Base-by-base conservation (phyloP, 768 basidiomycete species). In the Cyclocybe aegerita region DNA sequence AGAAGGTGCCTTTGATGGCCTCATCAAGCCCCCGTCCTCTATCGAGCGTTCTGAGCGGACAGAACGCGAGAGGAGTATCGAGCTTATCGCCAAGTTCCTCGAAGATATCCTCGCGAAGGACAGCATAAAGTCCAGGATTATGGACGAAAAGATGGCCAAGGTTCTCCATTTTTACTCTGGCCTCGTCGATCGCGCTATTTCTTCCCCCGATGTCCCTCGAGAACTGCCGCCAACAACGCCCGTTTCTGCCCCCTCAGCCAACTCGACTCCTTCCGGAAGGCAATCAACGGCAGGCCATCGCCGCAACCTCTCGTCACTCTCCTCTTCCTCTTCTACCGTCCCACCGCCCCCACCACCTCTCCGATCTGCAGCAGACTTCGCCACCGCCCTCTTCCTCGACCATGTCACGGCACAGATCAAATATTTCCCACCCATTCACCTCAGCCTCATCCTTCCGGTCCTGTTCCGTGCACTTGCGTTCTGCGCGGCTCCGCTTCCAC, bases 381-480 rank as follows among this genome's bases (percentile, higher is more conserved):
- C 83, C 16, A 76, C 82, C 35, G 65, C 74, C 8, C 71, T 88
- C 39, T 90, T 87, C 61, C 74, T 90, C 12, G 72, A 73, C 52
- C 81, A 88, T 61, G 76, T 90, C 9, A 67, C 71, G n/a, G 72
- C 78, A 1, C 82, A 86, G 51, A 68, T 83, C 40, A 85, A 84
- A 60, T 75, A 73, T 11, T 71, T 90, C 11, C 72, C 83, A 4
- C 77, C 83, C 6, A 65, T 65, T 9, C 75, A 78, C 58, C 76
- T 90, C 33, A 62, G 68, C 9, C 58, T 68, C 33, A 81, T 90
- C 46, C 71, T 90, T n/a, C 85, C 86, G 0, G 71, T 86, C 32
- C 78, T 92, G n/a, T 87, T 90, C 60, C 82, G 86, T 12, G 79
- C 78, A 15, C 74, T 88, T 16, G 81, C 85, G 1, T 83, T 80